Conservation (phyloP, 768 basidiomycete species). For the Mrakia gelida region DNA sequence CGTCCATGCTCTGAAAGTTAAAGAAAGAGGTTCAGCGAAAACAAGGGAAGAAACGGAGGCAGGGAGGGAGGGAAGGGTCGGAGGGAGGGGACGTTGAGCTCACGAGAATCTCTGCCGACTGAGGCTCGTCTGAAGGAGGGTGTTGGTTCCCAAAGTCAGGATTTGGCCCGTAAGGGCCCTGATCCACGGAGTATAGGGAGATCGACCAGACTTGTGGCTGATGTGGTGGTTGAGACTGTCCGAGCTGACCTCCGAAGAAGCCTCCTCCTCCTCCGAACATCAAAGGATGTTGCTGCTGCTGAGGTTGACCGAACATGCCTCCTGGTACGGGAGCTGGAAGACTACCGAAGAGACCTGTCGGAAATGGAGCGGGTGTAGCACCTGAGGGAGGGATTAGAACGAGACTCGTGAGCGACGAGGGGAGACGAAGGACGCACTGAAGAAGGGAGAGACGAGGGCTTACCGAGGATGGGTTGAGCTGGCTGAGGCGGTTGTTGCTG, state of each 20-base stretch:
- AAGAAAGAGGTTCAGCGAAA: neutral
- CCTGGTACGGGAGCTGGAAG: neutral
- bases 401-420: neutral
- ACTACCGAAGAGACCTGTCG: conserved; percentile 33
- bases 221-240: conserved; percentile 34
- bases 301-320: conserved; percentile 2
- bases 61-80: no score
- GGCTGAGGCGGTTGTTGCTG: conserved; percentile 26
- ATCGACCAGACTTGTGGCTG: conserved; percentile 34
- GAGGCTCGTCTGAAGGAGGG: conserved; percentile 28
- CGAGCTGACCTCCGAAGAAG: conserved; percentile 17
- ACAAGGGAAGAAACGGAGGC: neutral
- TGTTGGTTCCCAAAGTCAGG: conserved; percentile 44
- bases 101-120: no score
- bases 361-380: neutral
- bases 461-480: neutral
- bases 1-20: neutral
- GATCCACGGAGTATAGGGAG: conserved; percentile 67
- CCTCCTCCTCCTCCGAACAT: neutral
- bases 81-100: no score
- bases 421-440: no score
- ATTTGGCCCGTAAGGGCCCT: conserved; percentile 51
- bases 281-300: neutral
- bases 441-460: neutral
- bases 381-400: neutral